These are phyloP conservation scores for Cytospora piceicola DNA, from an alignment of 2,329 filamentous ascomycete species.

Conservation along the genomic window DNA sequence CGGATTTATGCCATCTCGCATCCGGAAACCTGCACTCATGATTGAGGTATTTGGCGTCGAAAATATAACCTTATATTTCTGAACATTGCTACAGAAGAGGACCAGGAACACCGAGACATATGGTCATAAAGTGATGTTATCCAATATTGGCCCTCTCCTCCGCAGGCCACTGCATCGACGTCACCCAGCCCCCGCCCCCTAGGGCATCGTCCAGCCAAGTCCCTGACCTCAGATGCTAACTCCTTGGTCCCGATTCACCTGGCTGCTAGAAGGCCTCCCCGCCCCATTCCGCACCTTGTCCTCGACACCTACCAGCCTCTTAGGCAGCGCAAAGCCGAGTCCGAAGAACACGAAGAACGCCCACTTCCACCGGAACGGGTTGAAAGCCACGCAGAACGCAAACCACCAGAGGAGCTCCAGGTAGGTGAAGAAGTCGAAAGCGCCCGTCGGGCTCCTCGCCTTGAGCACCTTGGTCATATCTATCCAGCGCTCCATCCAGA, in stretches of 20 bases:
- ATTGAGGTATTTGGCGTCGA: no score
- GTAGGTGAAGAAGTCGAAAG: constrained; percentile 91
- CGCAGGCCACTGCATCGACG: no score
- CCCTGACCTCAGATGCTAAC: constrained; percentile 12
- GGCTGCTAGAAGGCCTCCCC: constrained; percentile 36
- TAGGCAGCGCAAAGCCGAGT: constrained; percentile 67
- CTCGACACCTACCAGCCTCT: constrained; percentile 68
- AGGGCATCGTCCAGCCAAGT: neutral
- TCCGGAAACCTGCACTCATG: no score
- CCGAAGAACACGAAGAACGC: constrained; percentile 81
- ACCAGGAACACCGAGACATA: no score
- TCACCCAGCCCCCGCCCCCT: no score
- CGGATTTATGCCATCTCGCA: no score
- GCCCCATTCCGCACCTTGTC: constrained; percentile 60
- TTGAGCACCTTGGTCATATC: constrained; percentile 80
- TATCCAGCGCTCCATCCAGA: constrained; percentile 85
- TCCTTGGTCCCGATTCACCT: constrained; percentile 24
- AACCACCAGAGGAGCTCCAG: constrained; percentile 87
- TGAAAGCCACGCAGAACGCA: constrained; percentile 74
- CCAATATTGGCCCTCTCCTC: no score
- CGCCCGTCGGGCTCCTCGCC: constrained; percentile 67
- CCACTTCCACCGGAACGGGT: constrained; percentile 93
- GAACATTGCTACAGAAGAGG: no score
- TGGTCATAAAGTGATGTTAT: no score
- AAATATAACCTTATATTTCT: no score